Evolutionary conservation across 2,329 filamentous ascomycete genomes (phyloP).

Genomic region (Talaromyces sp.): DNA sequence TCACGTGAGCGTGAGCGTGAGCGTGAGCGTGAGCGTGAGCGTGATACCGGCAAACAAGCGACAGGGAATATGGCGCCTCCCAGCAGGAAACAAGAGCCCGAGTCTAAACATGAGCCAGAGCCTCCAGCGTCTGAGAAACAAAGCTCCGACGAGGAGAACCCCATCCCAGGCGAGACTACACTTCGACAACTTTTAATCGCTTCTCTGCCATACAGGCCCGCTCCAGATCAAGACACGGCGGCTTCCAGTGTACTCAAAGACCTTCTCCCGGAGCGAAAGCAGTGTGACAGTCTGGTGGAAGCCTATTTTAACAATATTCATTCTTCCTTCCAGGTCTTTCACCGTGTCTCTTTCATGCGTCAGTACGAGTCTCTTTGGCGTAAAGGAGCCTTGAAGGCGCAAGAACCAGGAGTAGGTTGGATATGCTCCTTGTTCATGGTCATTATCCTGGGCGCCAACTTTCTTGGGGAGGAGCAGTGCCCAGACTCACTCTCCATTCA

Average conservation of each 20-base stretch:
- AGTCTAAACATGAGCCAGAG: neutral
- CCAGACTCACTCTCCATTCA: constrained; percentile 20
- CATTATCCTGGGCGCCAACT: constrained; percentile 31
- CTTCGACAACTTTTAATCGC: neutral
- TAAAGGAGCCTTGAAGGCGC: constrained; percentile 2
- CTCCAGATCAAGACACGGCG: neutral
- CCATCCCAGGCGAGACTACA: neutral
- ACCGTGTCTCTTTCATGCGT: constrained; percentile 30
- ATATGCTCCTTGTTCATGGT: constrained; percentile 35
- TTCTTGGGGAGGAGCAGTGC: constrained; percentile 14
- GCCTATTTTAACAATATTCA: constrained; percentile 34
- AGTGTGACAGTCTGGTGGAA: constrained; percentile 25
- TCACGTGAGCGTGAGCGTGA: neutral
- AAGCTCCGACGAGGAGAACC: neutral
- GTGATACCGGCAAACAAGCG: neutral
- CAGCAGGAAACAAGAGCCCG: neutral
- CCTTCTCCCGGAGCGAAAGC: constrained; percentile 1
- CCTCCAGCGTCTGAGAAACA: neutral
- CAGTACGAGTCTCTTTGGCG: constrained; percentile 26
- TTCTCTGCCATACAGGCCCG: neutral
- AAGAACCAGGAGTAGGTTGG: constrained; percentile 27
- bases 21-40: neutral
- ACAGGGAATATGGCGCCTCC: neutral
- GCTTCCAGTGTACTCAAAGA: neutral
- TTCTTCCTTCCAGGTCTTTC: constrained; percentile 32